Base-by-base conservation (phyloP, 371 early-diverging fungal species). In the Mortierella sp. region DNA sequence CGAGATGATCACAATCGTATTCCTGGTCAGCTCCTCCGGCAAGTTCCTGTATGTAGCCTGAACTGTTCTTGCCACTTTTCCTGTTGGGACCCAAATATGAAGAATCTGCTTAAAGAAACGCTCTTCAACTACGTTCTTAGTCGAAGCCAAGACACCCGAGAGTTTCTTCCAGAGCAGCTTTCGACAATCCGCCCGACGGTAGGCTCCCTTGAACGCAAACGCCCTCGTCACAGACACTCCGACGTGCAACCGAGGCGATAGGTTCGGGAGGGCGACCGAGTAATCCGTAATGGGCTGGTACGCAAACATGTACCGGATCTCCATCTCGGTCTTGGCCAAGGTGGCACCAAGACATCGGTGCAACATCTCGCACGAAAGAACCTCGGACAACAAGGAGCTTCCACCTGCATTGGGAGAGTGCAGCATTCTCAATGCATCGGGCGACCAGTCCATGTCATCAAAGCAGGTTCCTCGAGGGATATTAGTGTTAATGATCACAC, bases 191-290 rank as follows among this genome's bases (percentile, higher is more conserved):
- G 73, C 28, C 30, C 67, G 67, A 0, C 84, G 84, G 63, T 83
- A 85, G 0, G 75, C 68, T 7, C 86, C 76, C 25, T 72, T 57
- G 63, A 68, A 85, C 0, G 86, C 81, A 68, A 84, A 82, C 1
- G 89, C 88, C 1, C 89, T 73, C 1, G 89, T 89, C 21, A 89
- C 89, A 6, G 88, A 87, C 11, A 89, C 87, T 28, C 86, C 88
- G 9, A 87, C 69, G 30, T 69, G 66, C 56, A 66, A 48, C 7
- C 58, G 57, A 18, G 72, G 59, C 7, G 79, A 62, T 25, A 77
- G 56, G 46, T 66, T 62, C 7, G 75, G 76, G 19, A 83, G 43
- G 1, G 70, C 74, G 57, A 84, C 80, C 7, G 85, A 81, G 68
- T 86, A 89, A 62, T 89, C 89, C 29, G 87, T 85, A 60, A 89